Conservation (phyloP, 257 asterid genomes). For the Ajuga chamaepitys region DNA sequence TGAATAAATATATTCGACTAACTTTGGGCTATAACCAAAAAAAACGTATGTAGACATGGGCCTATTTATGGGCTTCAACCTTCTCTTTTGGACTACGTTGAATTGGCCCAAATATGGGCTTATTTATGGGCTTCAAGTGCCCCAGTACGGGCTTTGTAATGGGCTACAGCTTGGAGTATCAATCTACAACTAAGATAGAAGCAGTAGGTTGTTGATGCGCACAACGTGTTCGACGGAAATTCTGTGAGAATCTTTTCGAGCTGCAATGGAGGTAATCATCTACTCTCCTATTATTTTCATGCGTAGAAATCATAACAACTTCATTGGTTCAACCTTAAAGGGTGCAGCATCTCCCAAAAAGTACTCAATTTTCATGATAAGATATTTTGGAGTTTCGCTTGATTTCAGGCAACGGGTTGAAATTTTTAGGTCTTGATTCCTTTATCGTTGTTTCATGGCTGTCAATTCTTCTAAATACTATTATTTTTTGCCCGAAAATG, state of each 20-base stretch:
- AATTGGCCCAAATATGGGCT: not conserved
- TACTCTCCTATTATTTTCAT: not conserved
- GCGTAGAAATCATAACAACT: not conserved
- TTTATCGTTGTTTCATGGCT: not conserved
- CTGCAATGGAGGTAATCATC: slow-evolving; percentile 14
- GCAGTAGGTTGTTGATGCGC: not conserved
- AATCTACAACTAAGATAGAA: not conserved
- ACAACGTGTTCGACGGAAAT: not conserved
- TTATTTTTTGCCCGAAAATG: too few relatives aligned
- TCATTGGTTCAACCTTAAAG: not conserved
- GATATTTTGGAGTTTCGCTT: not conserved
- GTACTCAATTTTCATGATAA: not conserved
- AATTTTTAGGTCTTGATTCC: not conserved
- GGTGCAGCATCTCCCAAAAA: not conserved
- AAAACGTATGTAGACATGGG: too few relatives aligned
- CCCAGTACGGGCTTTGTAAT: not conserved
- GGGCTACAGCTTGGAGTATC: too few relatives aligned
- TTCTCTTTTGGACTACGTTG: not conserved
- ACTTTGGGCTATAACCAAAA: too few relatives aligned
- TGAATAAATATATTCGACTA: too few relatives aligned
- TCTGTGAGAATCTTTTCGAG: not conserved
- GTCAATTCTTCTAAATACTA: not conserved
- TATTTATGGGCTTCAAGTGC: not conserved
- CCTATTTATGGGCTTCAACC: too few relatives aligned
- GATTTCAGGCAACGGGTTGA: not conserved